Base-by-base conservation (phyloP, 2,329 filamentous ascomycete genomes). In the Colletotrichum tropicicola region DNA sequence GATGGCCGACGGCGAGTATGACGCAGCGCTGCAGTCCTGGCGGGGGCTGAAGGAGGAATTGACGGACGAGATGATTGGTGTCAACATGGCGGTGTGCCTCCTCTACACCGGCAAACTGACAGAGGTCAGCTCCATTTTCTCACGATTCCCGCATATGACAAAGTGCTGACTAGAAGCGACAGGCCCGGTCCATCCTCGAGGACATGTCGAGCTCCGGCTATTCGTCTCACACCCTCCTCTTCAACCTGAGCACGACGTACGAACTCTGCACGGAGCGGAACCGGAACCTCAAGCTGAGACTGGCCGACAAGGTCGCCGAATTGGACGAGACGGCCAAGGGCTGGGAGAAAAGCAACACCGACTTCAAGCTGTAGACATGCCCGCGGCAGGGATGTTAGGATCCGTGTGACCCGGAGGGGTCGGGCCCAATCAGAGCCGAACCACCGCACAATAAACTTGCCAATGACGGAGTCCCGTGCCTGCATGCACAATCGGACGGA, bases 231-330 rank as follows among this genome's bases (percentile, higher is more conserved):
- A 92, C 92, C 1, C 79, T 97, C 3, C 87, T 97, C 0, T 97
- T 98, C 79, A 98, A 98, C 74, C 78, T 99, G 12, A 89, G 90
- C 10, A 98, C 95, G 0, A 88, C 97, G 71, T 98, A 97, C 74
- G 96, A 98, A 78, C 84, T 98, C 7, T 96, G 92, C 74, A 94
- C 92, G 0, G 94, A 98, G 71, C 86, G 87, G 67, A 87, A 92
- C 43, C 83, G 87, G 51, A 85, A 85, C 12, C 78, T 91, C 70
- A 98, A 98, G 82, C 77, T 87, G 28, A 82, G 80, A 25, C 81
- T 98, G 17, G 89, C 91, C 2, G 91, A 93, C 71, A 86, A 84
- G 54, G 83, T 96, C 17, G 90, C 92, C 1, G 80, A 77, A 2
- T 82, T 87, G 70, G 84, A 85, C 43, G 82, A 86, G 15, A 84